These are phyloP conservation scores for Eucalyptus polybractea DNA, from an alignment of 345 rosid genomes.

Conservation along the genomic window DNA sequence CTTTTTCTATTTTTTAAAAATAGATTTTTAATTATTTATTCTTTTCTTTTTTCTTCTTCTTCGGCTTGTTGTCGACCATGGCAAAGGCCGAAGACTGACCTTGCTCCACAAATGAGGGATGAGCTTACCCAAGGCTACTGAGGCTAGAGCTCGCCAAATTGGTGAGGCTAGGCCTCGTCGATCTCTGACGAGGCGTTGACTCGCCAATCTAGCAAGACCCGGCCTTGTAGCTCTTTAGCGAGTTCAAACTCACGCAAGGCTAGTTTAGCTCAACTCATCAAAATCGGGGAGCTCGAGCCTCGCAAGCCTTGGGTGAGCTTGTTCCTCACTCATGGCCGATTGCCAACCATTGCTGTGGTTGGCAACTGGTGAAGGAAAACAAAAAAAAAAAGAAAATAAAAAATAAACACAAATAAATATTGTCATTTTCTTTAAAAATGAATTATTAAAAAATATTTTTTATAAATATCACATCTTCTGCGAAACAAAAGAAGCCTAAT, in stretches of 20 bases:
- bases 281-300: no score
- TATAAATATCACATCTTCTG: accelerated
- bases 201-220: accelerated
- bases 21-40: no score
- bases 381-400: accelerated
- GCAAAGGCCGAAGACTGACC: no score
- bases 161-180: no score
- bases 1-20: no score
- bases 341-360: accelerated
- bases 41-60: no score
- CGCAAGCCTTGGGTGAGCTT: accelerated
- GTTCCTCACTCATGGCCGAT: accelerated
- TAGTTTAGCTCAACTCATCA: accelerated
- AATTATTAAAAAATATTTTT: no score
- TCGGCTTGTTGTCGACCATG: no score
- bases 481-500: no score
- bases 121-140: no score
- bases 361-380: accelerated
- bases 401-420: accelerated
- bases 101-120: accelerated
- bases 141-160: accelerated
- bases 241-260: accelerated
- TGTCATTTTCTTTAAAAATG: no score
- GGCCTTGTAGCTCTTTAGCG: accelerated
- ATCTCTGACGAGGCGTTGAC: accelerated